Base-by-base conservation (phyloP, 2,329 filamentous ascomycete species). In the Arthroderma uncinatum region DNA sequence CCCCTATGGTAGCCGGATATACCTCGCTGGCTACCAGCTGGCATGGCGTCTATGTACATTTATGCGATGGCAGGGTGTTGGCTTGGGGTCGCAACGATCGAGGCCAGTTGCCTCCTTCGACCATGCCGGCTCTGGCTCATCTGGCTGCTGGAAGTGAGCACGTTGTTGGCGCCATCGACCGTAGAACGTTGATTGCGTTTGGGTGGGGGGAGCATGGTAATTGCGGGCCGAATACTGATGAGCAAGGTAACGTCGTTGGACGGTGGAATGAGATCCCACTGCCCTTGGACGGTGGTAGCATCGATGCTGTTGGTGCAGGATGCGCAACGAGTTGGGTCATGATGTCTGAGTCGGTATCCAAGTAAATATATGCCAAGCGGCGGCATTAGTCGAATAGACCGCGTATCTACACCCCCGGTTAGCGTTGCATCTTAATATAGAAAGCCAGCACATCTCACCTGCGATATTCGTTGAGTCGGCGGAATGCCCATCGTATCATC, bases 151-250 rank as follows among this genome's bases (percentile, higher is more conserved):
- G 93, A 0, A 96, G 92, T 67, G 93, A 97, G 71, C 93, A 98
- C 70, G 83, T 82, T n/a, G 71, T 97, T 61, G 88, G 83, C 7
- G 71, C 92, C 25, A 83, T 86, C 0, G 73, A 73, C 8, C 76
- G 79, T 19, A 82, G 82, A 1, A 80, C 84, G 54, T 82, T 95
- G 1, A 73, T 94, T 53, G 82, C 88, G 1, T 97, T 92, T 89
- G 93, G 93, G 19, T 98, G 93, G 93, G 91, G 90, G 1, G 92
- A 97, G 72, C 93, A 98, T 73, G 93, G 93, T 1, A 98, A 98
- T 69, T 98, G 93, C 69, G 93, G 93, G 2, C 81, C 82, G 36
- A 76, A 79, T 42, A 76, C 74, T 10, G 81, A 83, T 60, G 74
- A 78, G 16, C 74, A 79, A 60, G 83, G 82, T 53, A 82, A 87